Percentiles rank a stretch among this genome's conserved stretches.
Conservation (phyloP, 306 rosid genomes). For the Trichosanthes truncata region DNA sequence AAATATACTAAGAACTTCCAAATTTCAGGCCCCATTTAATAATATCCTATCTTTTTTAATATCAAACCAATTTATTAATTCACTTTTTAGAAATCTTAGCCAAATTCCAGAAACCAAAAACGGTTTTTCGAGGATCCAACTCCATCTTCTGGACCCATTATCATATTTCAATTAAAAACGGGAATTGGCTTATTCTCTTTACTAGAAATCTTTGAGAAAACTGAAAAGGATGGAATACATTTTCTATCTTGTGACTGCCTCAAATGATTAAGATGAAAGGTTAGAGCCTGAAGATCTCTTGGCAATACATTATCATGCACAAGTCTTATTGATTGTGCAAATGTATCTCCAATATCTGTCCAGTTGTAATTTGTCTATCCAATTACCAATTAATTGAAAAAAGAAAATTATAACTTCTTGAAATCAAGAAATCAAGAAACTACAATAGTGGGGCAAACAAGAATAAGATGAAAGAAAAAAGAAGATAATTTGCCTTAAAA, state of each 20-base stretch:
- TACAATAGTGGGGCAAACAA: background rate
- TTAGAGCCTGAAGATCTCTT: background rate
- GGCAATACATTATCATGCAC: background rate
- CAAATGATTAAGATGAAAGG: background rate
- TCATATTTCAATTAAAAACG: background rate
- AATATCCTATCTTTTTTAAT: background rate
- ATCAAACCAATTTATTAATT: background rate
- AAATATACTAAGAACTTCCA: background rate
- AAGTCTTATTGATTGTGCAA: background rate
- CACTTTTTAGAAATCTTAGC: background rate
- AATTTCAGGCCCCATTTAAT: background rate
- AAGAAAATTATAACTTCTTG: background rate
- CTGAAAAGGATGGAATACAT: background rate
- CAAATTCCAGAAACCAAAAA: background rate
- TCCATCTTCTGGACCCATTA: background rate
- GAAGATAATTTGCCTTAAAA: slow-evolving; percentile 47
- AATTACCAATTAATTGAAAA: background rate
- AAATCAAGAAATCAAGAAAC: background rate
- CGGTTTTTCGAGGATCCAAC: background rate
- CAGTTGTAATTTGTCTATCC: background rate
- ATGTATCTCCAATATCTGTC: background rate
- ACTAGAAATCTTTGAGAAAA: background rate
- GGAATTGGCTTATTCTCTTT: background rate
- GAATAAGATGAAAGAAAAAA: slow-evolving; percentile 4
- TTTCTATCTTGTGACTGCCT: background rate